Evolutionary conservation across 2,329 filamentous ascomycete genomes (phyloP).

Genomic region (Aspergillus sp.): DNA sequence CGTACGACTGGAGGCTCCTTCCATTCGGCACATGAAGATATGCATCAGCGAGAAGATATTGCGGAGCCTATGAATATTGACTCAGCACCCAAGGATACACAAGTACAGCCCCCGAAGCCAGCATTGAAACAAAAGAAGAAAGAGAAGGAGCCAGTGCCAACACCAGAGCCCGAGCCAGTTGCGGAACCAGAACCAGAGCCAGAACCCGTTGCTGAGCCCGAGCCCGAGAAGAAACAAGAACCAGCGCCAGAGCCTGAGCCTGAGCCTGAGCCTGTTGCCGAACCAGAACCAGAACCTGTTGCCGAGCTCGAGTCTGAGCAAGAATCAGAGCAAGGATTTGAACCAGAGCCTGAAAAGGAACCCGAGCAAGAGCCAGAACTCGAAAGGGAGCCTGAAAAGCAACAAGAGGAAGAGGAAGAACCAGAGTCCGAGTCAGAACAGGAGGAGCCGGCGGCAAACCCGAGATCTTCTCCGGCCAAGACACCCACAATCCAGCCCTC

Average conservation of each 20-base stretch:
- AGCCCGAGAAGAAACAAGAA: constrained; percentile 1
- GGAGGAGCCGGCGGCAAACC: constrained; percentile 7
- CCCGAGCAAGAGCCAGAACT: constrained; percentile 1
- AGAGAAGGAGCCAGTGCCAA: not conserved
- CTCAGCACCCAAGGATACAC: constrained; percentile 15
- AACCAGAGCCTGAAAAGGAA: constrained; percentile 2
- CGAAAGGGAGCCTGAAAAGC: constrained; percentile 5
- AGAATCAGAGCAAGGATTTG: not conserved
- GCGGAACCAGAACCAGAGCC: constrained; percentile 1
- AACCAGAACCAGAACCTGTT: constrained; percentile 1
- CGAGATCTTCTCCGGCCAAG: constrained; percentile 13
- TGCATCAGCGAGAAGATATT: constrained; percentile 28
- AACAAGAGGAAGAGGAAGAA: not conserved
- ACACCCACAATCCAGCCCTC: constrained; percentile 3
- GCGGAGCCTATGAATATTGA: constrained; percentile 34
- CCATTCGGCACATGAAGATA: constrained; percentile 41
- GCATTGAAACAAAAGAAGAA: constrained; percentile 5
- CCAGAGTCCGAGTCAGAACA: constrained; percentile 3
- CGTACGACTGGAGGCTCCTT: constrained; percentile 43
- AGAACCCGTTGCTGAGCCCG: not conserved
- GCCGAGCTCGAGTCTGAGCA: constrained; percentile 3
- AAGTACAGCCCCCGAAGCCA: constrained; percentile 11
- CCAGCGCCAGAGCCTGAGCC: constrained; percentile 1
- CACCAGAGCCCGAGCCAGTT: constrained; percentile 1
- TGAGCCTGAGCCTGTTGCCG: not conserved